Base-by-base conservation (phyloP, 768 basidiomycete species). In the Auricularia heimuer region DNA sequence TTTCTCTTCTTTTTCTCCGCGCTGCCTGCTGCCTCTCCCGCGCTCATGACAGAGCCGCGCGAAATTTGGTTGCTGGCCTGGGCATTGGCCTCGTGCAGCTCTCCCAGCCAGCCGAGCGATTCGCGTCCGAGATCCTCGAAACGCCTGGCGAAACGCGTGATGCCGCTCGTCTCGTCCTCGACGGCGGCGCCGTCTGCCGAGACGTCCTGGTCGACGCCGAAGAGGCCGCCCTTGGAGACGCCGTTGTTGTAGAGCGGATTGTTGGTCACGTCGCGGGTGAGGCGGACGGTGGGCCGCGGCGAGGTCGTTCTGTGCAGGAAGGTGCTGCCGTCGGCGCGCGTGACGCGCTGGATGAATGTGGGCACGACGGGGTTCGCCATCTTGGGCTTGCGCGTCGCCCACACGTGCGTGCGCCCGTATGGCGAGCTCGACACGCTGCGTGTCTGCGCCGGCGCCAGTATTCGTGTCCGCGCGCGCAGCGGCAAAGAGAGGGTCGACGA, bases 231-330 rank as follows among this genome's bases (percentile, higher is more conserved):
- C 33, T 81, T 77, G 67, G 80, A 79, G 66, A 80, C 76, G 3
- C 83, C 82, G 2, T 88, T 84, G 71, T 91, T 90, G 89, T 90
- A 97, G 4, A 92, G 75, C 1, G 94, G 90, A 70, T 94, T 87
- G 73, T 94, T 97, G 16, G 90, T 91, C 62, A 90, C 87, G 70
- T 96, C 94, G 51, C 93, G 85, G 21, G 93, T 90, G 60, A 95
- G 80, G 44, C 86, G 83, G 58, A 92, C 82, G 44, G 83, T 74
- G 3, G 88, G 87, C 4, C 86, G 86, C 0, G 94, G 94, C 0
- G 93, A 92, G 1, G 94, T 95, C 12, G 90, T 92, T 83, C 88
- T 90, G 69, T 94, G 90, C 3, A 83, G 85, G 73, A 92, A 93
- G 1, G 89, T 90, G 34, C 90, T 89, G 11, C 94, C 94, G 77